Evolutionary conservation across 306 rosid genomes (phyloP), one percentile per base, ranked within the genome.

Genomic region (Cucumis sativus): DNA sequence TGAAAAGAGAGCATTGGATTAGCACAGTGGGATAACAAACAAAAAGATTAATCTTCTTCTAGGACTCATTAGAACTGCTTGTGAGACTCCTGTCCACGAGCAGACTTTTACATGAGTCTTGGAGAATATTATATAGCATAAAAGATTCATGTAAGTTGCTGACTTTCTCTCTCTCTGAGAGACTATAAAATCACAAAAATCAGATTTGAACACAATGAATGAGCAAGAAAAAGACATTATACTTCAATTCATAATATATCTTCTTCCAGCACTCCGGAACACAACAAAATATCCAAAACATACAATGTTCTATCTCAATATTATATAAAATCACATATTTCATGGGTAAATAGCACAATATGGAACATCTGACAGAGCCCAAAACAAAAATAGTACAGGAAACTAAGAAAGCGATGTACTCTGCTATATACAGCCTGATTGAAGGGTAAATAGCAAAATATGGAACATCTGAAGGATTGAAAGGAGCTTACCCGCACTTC

Each of bases 401-500:
- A 8, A 43, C 37, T 3, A 33, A 5, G 37, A 33, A 33, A 33
- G 55, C 18, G 20, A 70, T 6, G 10, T 3, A 15, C 40, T 61
- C 67, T 6, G 8, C 49, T 33, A 37, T 15, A 37, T 65, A 37
- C 21, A 21, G 21, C 14, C 21, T 23, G 7, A 67, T n/a, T 49
- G 75, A 21, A 45, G 33, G 54, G 40, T 47, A 47, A 70, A 14
- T 47, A 3, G 40, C 6, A 70, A 68, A 15, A 61, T 56, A 73
- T 9, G 41, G 6, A 28, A 41, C n/a, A 63, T 63, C 33, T 68
- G 30, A 28, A 83, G 55, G 79, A 78, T 62, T 82, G 86, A 28
- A 81, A 84, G 81, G 79, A n/a, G 51, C 91, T 49, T 64, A 94
- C 98, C 97, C 93, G 86, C 73, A 95, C 28, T 86, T 95, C 98